Evolutionary conservation across 139 green algal species (phyloP).

Genomic region (Auxenochlorella pyrenoidosa): DNA sequence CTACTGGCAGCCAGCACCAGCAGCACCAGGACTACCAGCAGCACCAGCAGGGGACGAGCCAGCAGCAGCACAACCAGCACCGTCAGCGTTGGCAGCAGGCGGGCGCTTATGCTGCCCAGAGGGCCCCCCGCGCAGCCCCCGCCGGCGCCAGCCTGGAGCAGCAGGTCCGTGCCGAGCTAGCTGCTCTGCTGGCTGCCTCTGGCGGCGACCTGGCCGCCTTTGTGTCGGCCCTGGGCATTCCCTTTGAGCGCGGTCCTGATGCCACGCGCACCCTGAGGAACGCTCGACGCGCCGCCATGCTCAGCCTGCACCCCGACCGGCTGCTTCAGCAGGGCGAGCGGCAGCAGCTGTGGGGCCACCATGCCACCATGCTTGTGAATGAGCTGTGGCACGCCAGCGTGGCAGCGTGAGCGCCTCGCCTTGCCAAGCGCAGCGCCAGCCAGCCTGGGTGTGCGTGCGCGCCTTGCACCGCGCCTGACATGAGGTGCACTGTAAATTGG

Average conservation of each 20-base stretch:
- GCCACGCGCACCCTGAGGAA: background rate
- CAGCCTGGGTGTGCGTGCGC: no score
- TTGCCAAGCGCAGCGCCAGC: no score
- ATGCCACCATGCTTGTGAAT: constrained; percentile 15
- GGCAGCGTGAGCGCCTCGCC: background rate
- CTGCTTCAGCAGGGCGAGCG: background rate
- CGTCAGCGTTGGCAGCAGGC: background rate
- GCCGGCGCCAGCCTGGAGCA: constrained; percentile 11
- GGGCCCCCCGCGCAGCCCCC: background rate
- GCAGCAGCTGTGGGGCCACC: constrained; percentile 1
- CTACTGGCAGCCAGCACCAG: background rate
- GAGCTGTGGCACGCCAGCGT: constrained; percentile 7
- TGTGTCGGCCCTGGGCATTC: constrained; percentile 13
- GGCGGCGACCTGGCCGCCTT: constrained; percentile 25
- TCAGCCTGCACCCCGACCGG: constrained; percentile 23
- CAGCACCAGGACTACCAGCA: background rate
- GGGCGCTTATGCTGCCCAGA: background rate
- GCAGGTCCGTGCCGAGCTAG: constrained; percentile 14
- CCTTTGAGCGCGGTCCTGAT: background rate
- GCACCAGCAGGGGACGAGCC: background rate
- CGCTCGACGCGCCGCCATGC: constrained; percentile 7
- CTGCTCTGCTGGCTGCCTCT: background rate
- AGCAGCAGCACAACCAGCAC: background rate
- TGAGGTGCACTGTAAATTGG: no score
- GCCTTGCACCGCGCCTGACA: no score